Conservation (phyloP, 1,284 basidiomycete species). For the Ganoderma multipileum region DNA sequence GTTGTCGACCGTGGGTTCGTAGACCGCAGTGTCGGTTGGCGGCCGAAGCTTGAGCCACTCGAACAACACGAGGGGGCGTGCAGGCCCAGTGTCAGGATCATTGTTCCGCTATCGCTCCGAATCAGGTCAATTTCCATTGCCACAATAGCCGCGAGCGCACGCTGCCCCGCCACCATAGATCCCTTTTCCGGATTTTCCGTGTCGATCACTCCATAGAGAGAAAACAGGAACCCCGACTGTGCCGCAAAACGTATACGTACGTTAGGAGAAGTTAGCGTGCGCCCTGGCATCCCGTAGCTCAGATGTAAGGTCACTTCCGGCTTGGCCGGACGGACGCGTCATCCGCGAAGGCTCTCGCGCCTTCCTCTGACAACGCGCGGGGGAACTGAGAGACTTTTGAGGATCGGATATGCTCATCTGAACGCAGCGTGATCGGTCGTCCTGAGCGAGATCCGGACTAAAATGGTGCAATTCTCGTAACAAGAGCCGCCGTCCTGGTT, state of each 20-base stretch:
- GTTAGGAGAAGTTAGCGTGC: background rate
- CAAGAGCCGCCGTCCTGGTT: background rate
- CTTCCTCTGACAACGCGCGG: background rate
- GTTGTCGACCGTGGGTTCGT: background rate
- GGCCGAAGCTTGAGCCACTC: background rate
- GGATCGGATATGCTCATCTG: background rate
- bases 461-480: background rate
- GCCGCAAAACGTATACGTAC: background rate
- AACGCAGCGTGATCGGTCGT: background rate
- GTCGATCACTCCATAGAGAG: background rate
- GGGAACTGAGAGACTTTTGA: background rate
- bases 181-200: background rate
- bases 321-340: background rate
- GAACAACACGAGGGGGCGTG: background rate
- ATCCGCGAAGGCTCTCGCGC: background rate
- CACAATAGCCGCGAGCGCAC: background rate
- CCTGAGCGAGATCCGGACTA: background rate
- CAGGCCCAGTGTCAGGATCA: background rate
- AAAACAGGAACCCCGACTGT: background rate
- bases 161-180: background rate
- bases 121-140: conserved; percentile 4
- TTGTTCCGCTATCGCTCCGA: conserved; percentile 2
- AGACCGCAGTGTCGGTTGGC: conserved; percentile 1
- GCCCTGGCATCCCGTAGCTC: background rate
- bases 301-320: background rate